Evolutionary conservation across 169 alveolate genomes (phyloP), one percentile per base, ranked within the genome.

Genomic region (Plasmodium falciparum): DNA sequence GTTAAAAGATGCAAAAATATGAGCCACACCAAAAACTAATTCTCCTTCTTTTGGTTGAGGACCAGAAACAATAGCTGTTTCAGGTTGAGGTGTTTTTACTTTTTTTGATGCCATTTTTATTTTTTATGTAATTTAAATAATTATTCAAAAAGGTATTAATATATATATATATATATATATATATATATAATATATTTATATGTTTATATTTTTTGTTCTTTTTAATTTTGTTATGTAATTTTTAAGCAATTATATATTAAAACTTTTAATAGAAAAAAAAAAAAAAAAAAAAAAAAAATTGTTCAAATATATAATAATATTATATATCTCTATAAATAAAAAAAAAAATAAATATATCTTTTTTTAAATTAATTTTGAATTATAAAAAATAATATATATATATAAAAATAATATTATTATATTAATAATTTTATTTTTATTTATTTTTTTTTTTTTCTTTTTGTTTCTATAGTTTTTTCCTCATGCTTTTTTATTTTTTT

Each of bases 1-100:
- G 95, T 99, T 99, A 95, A 98, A 99, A 63, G 99, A 97, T 43
- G 99, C 99, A 90, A 94, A 97, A 89, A 99, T 97, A 95, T 99
- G 99, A 43, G 99, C 99, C 20, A 99, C 99, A 26, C 99, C 99
- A 93, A 98, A 98, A 71, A 97, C 98, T 65, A 94, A 93, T 86
- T 97, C 99, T 62, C 98, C 99, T 73, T 96, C 98, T 71, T 96
- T 97, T 58, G 93, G 94, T 94, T 96, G 96, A 8, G 98, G 97
- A 6, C 96, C 96, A 22, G 95, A 93, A 22, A 88, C 91, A 17
- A 76, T 58, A 45, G 74, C 80, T 33, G 71, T 90, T 76, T 92
- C 95, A 63, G 93, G 94, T 73, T 54, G 80, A 22, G 66, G 89
- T 78, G 74, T 75, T 78, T 47, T 83, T 72, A 67, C 85, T 59